A percentile compares a stretch with the other conserved stretches of the same genome.
These are phyloP conservation scores for Nasturtium officinale DNA, from an alignment of 345 rosid genomes.

Conservation along the genomic window DNA sequence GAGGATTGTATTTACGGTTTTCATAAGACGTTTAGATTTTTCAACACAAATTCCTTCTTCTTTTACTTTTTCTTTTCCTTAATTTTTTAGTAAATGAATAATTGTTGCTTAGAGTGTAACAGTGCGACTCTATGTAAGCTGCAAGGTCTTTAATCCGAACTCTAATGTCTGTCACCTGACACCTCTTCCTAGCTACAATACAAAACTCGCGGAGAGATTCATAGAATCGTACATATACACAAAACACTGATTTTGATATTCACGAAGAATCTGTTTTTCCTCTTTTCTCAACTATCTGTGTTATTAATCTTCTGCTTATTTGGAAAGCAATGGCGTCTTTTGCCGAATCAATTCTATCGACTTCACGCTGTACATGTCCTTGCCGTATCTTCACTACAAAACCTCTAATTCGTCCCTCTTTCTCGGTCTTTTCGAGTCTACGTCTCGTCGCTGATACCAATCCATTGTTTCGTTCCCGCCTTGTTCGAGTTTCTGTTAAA, in stretches of 20 bases:
- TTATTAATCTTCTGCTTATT: too few species aligned
- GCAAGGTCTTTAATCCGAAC: not conserved
- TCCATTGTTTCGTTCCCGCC: conserved; percentile 35
- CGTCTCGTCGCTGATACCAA: conserved; percentile 40
- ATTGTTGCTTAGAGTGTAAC: not conserved
- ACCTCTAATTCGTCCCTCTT: conserved; percentile 44
- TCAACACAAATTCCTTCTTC: not conserved
- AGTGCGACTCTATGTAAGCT: not conserved
- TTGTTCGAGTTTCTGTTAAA: conserved; percentile 29
- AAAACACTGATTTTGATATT: not conserved
- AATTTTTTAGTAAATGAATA: too few species aligned
- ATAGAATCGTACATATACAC: not conserved
- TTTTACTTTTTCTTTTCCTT: too few species aligned
- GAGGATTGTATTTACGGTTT: conserved; percentile 24
- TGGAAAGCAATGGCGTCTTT: conserved; percentile 49
- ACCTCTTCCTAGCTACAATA: not conserved
- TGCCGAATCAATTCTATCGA: conserved; percentile 44
- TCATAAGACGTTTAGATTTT: conserved; percentile 34
- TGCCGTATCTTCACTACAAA: conserved; percentile 47
- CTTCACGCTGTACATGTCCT: conserved; percentile 50
- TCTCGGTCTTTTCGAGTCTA: conserved; percentile 36
- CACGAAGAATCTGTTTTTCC: too few species aligned
- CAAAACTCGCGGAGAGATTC: conserved; percentile 23
- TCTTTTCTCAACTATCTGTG: too few species aligned
- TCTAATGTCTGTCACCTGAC: not conserved